A percentile compares a stretch with the other conserved stretches of the same genome.
phyloP scores from a whole-genome alignment of 78 protist genomes.

The Cavenderia fasciculata region DNA sequence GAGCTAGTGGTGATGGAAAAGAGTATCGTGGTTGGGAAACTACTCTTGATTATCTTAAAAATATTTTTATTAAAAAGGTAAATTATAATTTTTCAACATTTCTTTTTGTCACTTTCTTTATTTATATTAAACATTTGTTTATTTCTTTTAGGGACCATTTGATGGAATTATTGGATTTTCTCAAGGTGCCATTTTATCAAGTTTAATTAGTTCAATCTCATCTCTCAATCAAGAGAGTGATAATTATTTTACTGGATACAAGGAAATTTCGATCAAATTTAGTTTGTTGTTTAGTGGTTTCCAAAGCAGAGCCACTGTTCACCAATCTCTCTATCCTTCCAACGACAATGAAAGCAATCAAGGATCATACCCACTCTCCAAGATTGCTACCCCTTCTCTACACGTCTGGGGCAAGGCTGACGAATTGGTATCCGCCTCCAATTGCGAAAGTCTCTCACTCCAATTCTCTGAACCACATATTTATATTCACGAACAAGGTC shows the following conservation, averaged over 20 bases:
- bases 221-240: conserved; percentile 25
- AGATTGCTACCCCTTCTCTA: conserved; percentile 56
- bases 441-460: conserved; percentile 61
- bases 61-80: conserved; percentile 21
- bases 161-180: conserved; percentile 75
- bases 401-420: conserved; percentile 76
- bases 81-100: background rate
- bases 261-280: conserved; percentile 35
- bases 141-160: conserved; percentile 52
- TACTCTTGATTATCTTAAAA: conserved; percentile 42
- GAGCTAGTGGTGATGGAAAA: conserved; percentile 69
- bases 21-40: conserved; percentile 68
- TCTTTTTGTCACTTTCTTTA: background rate
- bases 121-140: background rate
- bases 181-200: conserved; percentile 62
- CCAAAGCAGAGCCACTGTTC: conserved; percentile 66
- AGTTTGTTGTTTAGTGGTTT: conserved; percentile 70
- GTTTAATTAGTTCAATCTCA: conserved; percentile 53
- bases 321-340: conserved; percentile 60
- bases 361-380: conserved; percentile 16
- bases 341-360: conserved; percentile 5
- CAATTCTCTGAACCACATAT: conserved; percentile 52
- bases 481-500: conserved; percentile 66
- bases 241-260: background rate
- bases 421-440: conserved; percentile 53